Base-by-base conservation (phyloP, 495 filamentous ascomycete genomes). In the Talaromyces stipitatus region DNA sequence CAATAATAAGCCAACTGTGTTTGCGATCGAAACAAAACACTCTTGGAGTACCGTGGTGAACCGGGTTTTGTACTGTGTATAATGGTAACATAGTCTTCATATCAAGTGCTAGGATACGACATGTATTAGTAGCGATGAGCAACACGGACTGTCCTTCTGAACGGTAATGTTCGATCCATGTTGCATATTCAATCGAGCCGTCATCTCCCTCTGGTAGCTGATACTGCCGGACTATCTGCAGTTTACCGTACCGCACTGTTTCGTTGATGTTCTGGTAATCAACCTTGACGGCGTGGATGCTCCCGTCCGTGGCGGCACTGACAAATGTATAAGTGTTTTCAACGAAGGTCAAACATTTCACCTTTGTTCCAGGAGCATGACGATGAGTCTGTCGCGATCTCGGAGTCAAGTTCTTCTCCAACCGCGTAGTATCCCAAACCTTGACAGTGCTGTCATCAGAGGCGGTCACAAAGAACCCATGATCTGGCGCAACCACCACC, bases 291-390 rank as follows among this genome's bases (percentile, higher is more conserved):
- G 95, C 85, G 68, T 96, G 85, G 12, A 99, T 84, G 60, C 85
- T 92, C 6, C 95, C 95, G 69, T 99, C 94, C 20, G 82, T 90
- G 5, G 88, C 92, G 46, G 86, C 91, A 61, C 89, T 95, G 59
- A 95, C 77, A 64, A 97, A 97, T 18, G 85, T 90, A 69, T 97
- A 89, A 0, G 95, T 97, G 59, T 95, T 90, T 63, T 97, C 92
- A 29, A 99, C 81, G 67, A 97, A 97, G 51, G 86, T 88, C 22
- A 97, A 64, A 6, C 90, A 83, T 23, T 88, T 86, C 7, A 97
- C 87, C 56, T 83, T 86, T 0, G 85, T 80, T 2, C 85, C 87
- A 4, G 72, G 54, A 1, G 80, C 79, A 68, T 96, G 90, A 56
- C 75, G 85, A 69, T 95, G 85, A 0, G 89, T 97, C 63, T 94